Conservation (phyloP, 345 rosid species). For the Populus simonii region DNA sequence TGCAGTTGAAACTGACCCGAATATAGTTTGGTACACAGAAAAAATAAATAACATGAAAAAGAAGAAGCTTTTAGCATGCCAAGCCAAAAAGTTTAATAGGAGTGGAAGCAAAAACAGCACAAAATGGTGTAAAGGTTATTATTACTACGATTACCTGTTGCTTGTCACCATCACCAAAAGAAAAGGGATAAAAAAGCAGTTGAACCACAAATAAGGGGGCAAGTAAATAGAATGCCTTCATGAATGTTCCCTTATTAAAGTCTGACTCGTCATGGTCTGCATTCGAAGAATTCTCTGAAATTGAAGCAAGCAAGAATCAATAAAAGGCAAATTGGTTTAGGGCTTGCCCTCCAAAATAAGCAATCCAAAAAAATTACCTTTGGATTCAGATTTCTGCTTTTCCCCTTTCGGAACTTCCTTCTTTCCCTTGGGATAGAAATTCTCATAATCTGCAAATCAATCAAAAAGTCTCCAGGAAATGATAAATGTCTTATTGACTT, state of each 20-base stretch:
- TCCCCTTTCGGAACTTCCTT: constrained; percentile 74
- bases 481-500: neutral
- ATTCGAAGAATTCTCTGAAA: constrained; percentile 63
- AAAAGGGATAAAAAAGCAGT: constrained; percentile 41
- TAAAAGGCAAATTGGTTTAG: neutral
- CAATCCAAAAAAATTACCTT: constrained; percentile 39
- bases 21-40: no score
- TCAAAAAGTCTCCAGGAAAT: neutral
- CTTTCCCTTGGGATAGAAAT: constrained; percentile 73
- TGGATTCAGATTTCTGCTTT: constrained; percentile 75
- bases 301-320: neutral
- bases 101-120: no score
- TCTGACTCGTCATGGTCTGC: constrained; percentile 44
- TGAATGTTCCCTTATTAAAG: constrained; percentile 41
- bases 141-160: constrained; percentile 51
- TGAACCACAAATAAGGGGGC: constrained; percentile 57
- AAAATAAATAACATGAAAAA: no score
- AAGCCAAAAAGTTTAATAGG: neutral
- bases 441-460: constrained; percentile 70
- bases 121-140: neutral
- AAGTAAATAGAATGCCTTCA: constrained; percentile 43
- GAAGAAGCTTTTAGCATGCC: constrained; percentile 3
- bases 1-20: no score
- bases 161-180: constrained; percentile 49
- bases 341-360: neutral